Evolutionary conservation across 2,329 filamentous ascomycete species (phyloP), one percentile per base, ranked within the genome.

Genomic region (Blastomyces emzantsi): DNA sequence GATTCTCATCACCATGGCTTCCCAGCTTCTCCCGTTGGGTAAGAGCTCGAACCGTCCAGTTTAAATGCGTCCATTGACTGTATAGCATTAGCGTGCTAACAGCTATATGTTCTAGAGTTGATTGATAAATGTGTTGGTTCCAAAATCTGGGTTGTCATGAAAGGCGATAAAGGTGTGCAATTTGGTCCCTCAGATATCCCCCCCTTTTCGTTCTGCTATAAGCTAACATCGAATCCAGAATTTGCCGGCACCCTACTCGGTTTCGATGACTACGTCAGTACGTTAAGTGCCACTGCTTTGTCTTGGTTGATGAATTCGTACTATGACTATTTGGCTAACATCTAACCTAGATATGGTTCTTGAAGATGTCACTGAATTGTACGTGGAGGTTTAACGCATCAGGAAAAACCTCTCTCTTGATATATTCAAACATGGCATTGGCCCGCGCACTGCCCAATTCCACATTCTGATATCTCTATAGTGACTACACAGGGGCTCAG

Each of bases 191-290:
- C 28, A 17, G 28, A 55, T 62, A 22, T 25, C 43, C 8, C 54
- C 3, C 28, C 30, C 59, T 45, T 61, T 60, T 15, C 61, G 65
- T 51, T 36, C 1, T 8, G 1, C 22, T 7, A 49, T 9, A 22
- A 3, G n/a, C 57, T 19, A 39, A 54, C 41, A 39, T 57, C n/a
- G 64, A 55, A 47, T 60, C 3, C 74, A 97, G 94, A 99, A 78
- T 99, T 99, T 80, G 90, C 90, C 70, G 94, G 94, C 62, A 97
- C 91, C 8, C 83, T 99, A 33, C 85, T 96, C 63, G 94, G 94
- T 2, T 99, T 99, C 72, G 94, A 99, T 75, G 94, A 99, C 84
- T 99, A 97, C 81, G 94, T 99, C 84, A 99, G 92, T 97, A 83
- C 81, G 93, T 96, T 60, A 28, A 72, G 55, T 59, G 4, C 47